Percentiles rank a stretch among this genome's conserved stretches.
Conservation (phyloP, 2,329 filamentous ascomycete species). For the Aspergillus ochraceus region DNA sequence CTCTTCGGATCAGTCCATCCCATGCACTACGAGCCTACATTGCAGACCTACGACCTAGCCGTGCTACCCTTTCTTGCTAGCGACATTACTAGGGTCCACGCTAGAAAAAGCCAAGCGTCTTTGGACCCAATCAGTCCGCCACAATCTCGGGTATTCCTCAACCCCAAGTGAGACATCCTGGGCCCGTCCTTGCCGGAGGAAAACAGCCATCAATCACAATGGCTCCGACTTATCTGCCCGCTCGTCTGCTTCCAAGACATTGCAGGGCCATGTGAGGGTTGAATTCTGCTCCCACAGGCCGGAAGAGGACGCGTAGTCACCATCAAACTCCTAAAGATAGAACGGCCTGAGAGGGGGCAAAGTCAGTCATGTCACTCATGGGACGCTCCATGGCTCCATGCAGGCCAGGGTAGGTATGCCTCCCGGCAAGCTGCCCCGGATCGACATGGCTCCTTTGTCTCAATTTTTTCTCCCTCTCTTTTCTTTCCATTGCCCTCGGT, state of each 20-base stretch:
- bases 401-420: background rate
- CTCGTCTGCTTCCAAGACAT: conserved; percentile 13
- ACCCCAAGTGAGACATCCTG: conserved; percentile 15
- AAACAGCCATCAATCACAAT: background rate
- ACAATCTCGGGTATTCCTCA: conserved; percentile 1
- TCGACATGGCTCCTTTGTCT: conserved; percentile 13
- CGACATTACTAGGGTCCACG: conserved; percentile 11
- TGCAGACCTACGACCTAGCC: background rate
- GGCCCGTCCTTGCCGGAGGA: conserved; percentile 4
- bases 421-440: conserved; percentile 17
- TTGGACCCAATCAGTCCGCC: conserved; percentile 5
- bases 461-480: background rate
- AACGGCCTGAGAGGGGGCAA: background rate
- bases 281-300: background rate
- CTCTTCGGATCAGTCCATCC: background rate
- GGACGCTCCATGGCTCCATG: background rate
- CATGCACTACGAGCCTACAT: background rate
- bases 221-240: background rate
- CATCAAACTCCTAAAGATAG: conserved; percentile 7
- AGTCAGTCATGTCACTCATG: background rate
- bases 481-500: background rate
- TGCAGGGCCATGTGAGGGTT: conserved; percentile 17
- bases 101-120: conserved; percentile 25
- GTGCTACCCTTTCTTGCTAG: background rate
- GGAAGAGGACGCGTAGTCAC: background rate